Conservation (phyloP, 2,329 filamentous ascomycete species). For the Pyrenophora graminea region DNA sequence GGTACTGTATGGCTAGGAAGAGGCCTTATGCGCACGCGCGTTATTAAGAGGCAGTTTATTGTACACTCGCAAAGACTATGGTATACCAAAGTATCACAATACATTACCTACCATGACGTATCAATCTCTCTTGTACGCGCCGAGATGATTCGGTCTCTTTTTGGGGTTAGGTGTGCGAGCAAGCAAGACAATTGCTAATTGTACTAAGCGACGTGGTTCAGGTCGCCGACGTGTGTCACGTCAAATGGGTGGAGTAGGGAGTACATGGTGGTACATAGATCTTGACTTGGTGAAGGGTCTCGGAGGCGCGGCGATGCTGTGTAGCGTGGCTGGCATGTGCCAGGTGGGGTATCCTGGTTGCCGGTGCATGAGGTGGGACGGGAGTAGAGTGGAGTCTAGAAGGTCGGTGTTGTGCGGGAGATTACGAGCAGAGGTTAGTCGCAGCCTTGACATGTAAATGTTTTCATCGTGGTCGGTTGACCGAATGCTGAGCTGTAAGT, state of each 20-base stretch:
- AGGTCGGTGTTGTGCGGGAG: too few relatives aligned
- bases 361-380: neutral
- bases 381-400: too few relatives aligned
- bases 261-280: conserved; percentile 13
- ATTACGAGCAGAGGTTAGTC: too few relatives aligned
- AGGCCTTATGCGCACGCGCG: neutral
- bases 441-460: too few relatives aligned
- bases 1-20: conserved; percentile 16
- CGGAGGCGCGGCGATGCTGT: conserved; percentile 5
- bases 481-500: too few relatives aligned
- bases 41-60: too few relatives aligned
- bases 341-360: neutral
- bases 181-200: neutral
- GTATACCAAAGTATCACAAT: too few relatives aligned
- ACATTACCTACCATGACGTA: neutral
- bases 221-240: conserved; percentile 13
- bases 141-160: neutral
- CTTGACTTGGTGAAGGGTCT: conserved; percentile 14
- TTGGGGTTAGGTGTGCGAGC: too few relatives aligned
- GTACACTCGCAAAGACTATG: too few relatives aligned
- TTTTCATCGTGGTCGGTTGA: too few relatives aligned
- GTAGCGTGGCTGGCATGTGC: neutral
- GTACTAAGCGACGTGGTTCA: conserved; percentile 3
- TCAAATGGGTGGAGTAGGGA: neutral
- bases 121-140: neutral